These are phyloP conservation scores for Fusarium continuum DNA, from an alignment of 2,329 filamentous ascomycete species.

Conservation along the genomic window DNA sequence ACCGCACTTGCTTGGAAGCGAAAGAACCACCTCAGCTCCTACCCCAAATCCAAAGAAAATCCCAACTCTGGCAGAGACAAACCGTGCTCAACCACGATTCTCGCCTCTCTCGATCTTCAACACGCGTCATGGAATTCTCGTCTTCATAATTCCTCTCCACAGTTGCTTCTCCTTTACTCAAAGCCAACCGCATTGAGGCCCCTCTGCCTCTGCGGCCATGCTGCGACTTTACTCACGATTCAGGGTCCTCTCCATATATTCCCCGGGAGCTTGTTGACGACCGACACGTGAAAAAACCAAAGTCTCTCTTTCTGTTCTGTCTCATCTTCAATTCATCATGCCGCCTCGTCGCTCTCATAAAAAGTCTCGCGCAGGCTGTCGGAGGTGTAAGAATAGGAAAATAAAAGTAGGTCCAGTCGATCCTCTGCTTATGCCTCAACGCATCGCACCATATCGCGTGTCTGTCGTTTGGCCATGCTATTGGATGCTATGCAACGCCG, in stretches of 20 bases:
- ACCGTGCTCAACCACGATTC: slow-evolving; percentile 43
- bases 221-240: slow-evolving; percentile 41
- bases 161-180: slow-evolving; percentile 32
- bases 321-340: slow-evolving; percentile 53
- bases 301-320: not conserved
- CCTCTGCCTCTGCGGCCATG: slow-evolving; percentile 45
- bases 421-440: slow-evolving; percentile 10
- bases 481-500: slow-evolving; percentile 2
- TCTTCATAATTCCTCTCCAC: slow-evolving; percentile 29
- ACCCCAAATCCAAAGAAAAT: slow-evolving; percentile 6
- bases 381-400: slow-evolving; percentile 72
- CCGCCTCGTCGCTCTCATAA: slow-evolving; percentile 74
- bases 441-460: slow-evolving; percentile 9
- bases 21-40: slow-evolving; percentile 14
- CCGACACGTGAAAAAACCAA: slow-evolving; percentile 30
- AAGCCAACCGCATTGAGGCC: slow-evolving; percentile 24
- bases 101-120: slow-evolving; percentile 25
- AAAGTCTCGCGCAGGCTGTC: slow-evolving; percentile 74
- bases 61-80: slow-evolving; percentile 14
- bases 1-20: slow-evolving; percentile 30
- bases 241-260: slow-evolving; percentile 41
- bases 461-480: not conserved
- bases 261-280: slow-evolving; percentile 34
- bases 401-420: slow-evolving; percentile 65
- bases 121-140: slow-evolving; percentile 35